Evolutionary conservation across 202 grass and related monocot genomes (phyloP), one percentile per base, ranked within the genome.

Genomic region (Musa balbisiana): DNA sequence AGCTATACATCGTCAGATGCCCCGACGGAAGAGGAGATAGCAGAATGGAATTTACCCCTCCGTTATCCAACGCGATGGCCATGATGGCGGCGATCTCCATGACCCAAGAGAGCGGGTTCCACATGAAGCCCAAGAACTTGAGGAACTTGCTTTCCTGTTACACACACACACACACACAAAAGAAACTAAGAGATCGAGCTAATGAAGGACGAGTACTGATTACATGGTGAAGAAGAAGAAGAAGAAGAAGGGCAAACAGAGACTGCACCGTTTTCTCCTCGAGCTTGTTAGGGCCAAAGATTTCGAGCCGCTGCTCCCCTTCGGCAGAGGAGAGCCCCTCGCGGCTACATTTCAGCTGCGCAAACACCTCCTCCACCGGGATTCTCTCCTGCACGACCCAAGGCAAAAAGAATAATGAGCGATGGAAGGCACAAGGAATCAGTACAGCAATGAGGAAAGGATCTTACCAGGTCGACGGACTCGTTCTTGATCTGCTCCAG

Each of bases 91-190:
- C 85, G 0, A 73, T 73, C 26, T 90, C 88, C 88, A 90, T 90
- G 20, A 90, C 88, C 88, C 88, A 90, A 9, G 88, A 90, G 56
- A 90, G 84, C 4, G 85, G 88, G 62, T 90, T 90, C 88, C 88
- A 90, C 88, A 90, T 90, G 52, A 90, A 90, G 1, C 85, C 85
- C 9, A 90, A 82, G 73, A 87, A 90, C 69, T 90, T 90, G 76
- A 90, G 88, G 12, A 90, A 11, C 73, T 90, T 90, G 73, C 73
- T 84, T 62, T 90, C 62, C 62, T 64, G 71, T 49, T 14, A 55
- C 23, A 25, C 11, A 69, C 27, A n/a, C 19, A 73, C 27, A 55
- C 23, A 25, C 11, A 69, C 27, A n/a, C 19, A 73, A 20, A 51
- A 29, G 53, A 73, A 49, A 60, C 19, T 22, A 1, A 11, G 16